Conservation (phyloP, 148 eudicot genomes). For the Rhododendron mucronatum region DNA sequence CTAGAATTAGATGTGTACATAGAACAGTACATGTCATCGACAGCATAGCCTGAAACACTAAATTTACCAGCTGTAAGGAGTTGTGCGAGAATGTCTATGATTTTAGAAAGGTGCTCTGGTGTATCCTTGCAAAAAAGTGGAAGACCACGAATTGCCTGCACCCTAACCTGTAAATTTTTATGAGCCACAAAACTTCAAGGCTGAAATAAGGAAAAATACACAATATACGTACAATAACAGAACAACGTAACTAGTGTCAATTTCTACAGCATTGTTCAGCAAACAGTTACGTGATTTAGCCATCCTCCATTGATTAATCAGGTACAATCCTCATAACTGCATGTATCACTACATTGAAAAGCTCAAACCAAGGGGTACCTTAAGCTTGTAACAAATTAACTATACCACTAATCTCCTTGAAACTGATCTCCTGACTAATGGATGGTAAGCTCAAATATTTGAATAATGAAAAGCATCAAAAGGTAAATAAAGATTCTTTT, state of each 20-base stretch:
- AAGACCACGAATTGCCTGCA: slow-evolving; percentile 97
- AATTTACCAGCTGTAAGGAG: slow-evolving; percentile 82
- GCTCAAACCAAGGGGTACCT: neutral
- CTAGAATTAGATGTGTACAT: neutral
- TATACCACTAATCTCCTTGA: neutral
- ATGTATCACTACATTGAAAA: neutral
- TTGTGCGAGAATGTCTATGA: slow-evolving; percentile 89
- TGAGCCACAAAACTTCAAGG: slow-evolving; percentile 8
- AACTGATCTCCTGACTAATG: neutral
- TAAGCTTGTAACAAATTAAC: neutral
- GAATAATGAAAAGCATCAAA: neutral
- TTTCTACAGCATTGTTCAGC: neutral
- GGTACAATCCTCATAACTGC: neutral
- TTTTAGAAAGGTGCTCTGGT: slow-evolving; percentile 85
- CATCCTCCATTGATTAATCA: neutral
- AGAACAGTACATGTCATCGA: neutral
- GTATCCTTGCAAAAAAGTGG: slow-evolving; percentile 97
- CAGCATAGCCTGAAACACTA: slow-evolving; percentile 6
- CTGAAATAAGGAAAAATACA: neutral
- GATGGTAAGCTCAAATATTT: neutral
- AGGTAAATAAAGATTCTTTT: neutral
- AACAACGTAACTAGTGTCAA: neutral
- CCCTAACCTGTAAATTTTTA: slow-evolving; percentile 56
- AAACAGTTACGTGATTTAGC: neutral
- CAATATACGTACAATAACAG: neutral